Evolutionary conservation across 2,329 filamentous ascomycete species (phyloP), one percentile per base, ranked within the genome.

Genomic region (Exserohilum turcica): DNA sequence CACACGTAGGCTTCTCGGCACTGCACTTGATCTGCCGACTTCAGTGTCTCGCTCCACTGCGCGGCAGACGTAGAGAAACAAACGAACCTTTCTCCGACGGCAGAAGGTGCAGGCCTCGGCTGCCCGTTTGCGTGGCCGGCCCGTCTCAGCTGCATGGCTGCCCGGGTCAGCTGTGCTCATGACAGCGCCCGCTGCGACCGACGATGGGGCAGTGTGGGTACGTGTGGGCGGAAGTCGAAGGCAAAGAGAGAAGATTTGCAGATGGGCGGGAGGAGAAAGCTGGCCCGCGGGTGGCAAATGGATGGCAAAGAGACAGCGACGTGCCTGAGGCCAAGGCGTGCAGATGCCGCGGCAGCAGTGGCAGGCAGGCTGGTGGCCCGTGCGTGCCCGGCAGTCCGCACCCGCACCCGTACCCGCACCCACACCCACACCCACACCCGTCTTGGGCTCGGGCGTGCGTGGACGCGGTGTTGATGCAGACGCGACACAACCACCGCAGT

Each of bases 21-120:
- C 78, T 79, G 62, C 80, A 82, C 59, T 79, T 81, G 67, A 82
- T 77, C 80, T 68, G 49, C 32, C 33, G 16, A n/a, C 21, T 43
- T 65, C 52, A 68, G 61, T 44, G 19, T 48, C 19, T 15, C 29
- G n/a, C 15, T 53, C 28, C 32, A 5, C 37, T 13, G 9, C 18
- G 15, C 7, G 9, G 13, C 15, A 38, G 19, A 19, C 27, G 16
- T n/a, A 29, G 2, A 38, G 36, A 35, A 21, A 42, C 61, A 35
- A 21, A 42, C 61, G 15, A 43, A 67, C 66, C 62, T 82, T 77
- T 52, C 74, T 69, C 42, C 70, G 61, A 15, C 74, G 74, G 53
- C 74, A 76, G 46, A 74, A 75, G 19, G 70, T 62, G 56, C 75
- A 76, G 19, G 75, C 74, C 43, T 70, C 68, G 28, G 61, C 54